These are phyloP conservation scores for Podaxis pistillaris DNA, from an alignment of 768 basidiomycete genomes.

Conservation along the genomic window DNA sequence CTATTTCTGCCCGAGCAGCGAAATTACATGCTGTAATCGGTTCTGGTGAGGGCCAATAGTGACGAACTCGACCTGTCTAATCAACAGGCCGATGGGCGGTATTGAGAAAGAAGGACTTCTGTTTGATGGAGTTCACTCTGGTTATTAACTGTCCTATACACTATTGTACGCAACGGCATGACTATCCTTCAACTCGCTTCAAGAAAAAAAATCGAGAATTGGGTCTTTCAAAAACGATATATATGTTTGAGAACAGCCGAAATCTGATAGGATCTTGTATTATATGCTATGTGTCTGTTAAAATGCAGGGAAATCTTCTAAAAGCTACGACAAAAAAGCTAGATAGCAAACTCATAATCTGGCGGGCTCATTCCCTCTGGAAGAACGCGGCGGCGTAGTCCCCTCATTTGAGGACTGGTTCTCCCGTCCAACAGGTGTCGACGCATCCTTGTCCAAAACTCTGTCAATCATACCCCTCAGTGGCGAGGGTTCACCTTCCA, in stretches of 20 bases:
- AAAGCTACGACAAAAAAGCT: not conserved
- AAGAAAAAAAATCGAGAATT: not conserved
- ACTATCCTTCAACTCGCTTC: conserved; percentile 7
- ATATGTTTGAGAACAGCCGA: not conserved
- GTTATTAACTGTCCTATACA: conserved; percentile 18
- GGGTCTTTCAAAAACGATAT: not conserved
- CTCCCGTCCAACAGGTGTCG: not conserved
- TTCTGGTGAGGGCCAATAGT: conserved; percentile 79
- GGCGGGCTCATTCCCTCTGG: not conserved
- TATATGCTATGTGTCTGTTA: not conserved
- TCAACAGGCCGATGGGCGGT: conserved; percentile 53
- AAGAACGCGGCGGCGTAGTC: not conserved
- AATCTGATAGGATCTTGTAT: not conserved
- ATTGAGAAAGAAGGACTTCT: conserved; percentile 33
- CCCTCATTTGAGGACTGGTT: not conserved
- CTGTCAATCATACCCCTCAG: conserved; percentile 46
- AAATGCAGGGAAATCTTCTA: not conserved
- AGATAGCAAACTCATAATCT: not conserved
- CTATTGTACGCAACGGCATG: conserved; percentile 27
- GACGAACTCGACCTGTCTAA: conserved; percentile 50
- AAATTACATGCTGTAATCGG: conserved; percentile 65
- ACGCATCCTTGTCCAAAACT: conserved; percentile 20
- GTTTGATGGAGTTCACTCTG: conserved; percentile 30
- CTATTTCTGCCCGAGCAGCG: conserved; percentile 79
- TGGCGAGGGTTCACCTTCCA: conserved; percentile 52